Percentiles rank a stretch among this genome's conserved stretches.
phyloP scores from a whole-genome alignment of 495 filamentous ascomycete genomes.

The Talaromyces liani region DNA sequence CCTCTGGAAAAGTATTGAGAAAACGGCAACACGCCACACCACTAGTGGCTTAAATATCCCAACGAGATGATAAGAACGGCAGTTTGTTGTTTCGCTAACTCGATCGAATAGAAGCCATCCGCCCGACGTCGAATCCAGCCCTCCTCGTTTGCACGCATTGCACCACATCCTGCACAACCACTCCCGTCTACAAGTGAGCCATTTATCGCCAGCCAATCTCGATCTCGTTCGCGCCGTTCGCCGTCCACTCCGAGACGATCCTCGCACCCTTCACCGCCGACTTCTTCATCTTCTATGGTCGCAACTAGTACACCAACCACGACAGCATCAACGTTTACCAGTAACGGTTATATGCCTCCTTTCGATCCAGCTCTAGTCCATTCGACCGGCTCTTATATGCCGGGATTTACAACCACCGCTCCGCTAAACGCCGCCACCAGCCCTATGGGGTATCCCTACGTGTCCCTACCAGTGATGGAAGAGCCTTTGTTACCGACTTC shows the following conservation, averaged over 20 bases:
- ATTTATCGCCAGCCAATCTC: constrained; percentile 6
- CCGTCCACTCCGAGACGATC: neutral
- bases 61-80: neutral
- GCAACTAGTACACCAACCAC: neutral
- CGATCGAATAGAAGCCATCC: constrained; percentile 5
- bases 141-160: constrained; percentile 12
- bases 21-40: constrained; percentile 8
- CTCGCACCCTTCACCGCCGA: neutral
- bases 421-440: neutral
- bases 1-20: constrained; percentile 13
- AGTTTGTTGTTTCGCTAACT: constrained; percentile 7
- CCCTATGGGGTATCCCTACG: constrained; percentile 5
- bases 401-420: neutral
- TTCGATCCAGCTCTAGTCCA: neutral
- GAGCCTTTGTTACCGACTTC: constrained; percentile 1
- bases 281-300: neutral
- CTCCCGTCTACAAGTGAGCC: constrained; percentile 10
- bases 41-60: constrained; percentile 3
- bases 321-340: neutral
- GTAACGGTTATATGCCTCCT: neutral
- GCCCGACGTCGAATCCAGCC: constrained; percentile 9
- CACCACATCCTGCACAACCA: constrained; percentile 12
- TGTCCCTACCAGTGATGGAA: constrained; percentile 6
- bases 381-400: neutral
- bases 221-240: neutral